Evolutionary conservation across 163 green algal species (phyloP).

Genomic region (Volvox carteri): DNA sequence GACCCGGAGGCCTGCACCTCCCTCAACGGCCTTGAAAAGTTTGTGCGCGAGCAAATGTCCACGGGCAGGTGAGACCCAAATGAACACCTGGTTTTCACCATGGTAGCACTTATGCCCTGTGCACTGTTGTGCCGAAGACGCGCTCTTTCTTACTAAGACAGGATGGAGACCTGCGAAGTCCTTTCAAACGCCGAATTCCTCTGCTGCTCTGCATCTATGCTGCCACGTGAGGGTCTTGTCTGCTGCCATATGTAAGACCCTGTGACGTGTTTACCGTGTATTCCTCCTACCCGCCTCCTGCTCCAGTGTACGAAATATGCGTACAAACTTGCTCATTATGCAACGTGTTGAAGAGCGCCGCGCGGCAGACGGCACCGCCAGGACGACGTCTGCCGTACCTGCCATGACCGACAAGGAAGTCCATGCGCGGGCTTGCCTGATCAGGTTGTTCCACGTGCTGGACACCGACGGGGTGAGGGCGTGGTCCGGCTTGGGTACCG

Average conservation of each 20-base stretch:
- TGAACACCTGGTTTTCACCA: too few species aligned
- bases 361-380: background rate
- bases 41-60: slow-evolving; percentile 17
- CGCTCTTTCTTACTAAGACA: too few species aligned
- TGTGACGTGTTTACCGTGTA: too few species aligned
- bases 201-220: background rate
- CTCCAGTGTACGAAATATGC: background rate
- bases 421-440: background rate
- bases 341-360: slow-evolving; percentile 9
- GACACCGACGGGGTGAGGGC: slow-evolving; percentile 29
- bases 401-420: slow-evolving; percentile 14
- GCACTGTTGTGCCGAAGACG: too few species aligned
- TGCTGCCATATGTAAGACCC: too few species aligned
- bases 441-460: slow-evolving; percentile 32
- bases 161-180: too few species aligned
- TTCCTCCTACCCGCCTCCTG: too few species aligned
- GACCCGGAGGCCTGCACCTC: slow-evolving; percentile 1
- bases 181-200: too few species aligned
- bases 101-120: too few species aligned
- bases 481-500: too few species aligned
- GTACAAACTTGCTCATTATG: slow-evolving; percentile 28
- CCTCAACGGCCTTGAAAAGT: slow-evolving; percentile 27
- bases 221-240: too few species aligned
- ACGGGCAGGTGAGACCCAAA: slow-evolving; percentile 4
- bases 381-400: background rate